A percentile compares a stretch with the other conserved stretches of the same genome.
phyloP scores from a whole-genome alignment of 2,329 filamentous ascomycete species.

The Teratosphaeria gauchensis region DNA sequence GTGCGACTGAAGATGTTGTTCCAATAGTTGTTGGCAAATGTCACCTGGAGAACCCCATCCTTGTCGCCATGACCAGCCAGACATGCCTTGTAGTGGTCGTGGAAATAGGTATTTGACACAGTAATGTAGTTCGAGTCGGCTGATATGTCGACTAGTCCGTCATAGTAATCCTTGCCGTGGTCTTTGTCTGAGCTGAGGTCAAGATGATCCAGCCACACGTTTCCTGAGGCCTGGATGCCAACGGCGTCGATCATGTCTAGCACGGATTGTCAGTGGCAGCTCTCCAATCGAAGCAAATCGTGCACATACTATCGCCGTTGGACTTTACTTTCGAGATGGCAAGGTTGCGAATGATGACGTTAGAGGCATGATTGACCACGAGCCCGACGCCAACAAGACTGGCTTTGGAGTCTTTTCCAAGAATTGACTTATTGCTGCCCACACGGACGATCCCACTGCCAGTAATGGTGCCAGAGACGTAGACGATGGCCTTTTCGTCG shows the following conservation, averaged over 20 bases:
- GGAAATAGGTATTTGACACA: constrained; percentile 38
- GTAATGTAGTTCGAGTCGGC: constrained; percentile 55
- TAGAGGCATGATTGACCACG: constrained; percentile 38
- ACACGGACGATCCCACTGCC: constrained; percentile 37
- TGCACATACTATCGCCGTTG: constrained; percentile 25
- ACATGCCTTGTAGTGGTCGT: constrained; percentile 55
- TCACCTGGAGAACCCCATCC: constrained; percentile 50
- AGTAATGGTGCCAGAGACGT: constrained; percentile 37
- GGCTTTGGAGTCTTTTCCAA: constrained; percentile 37
- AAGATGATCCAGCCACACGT: constrained; percentile 58
- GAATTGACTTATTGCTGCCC: constrained; percentile 41
- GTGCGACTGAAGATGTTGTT: constrained; percentile 53
- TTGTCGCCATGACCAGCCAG: constrained; percentile 52
- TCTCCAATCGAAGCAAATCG: neutral
- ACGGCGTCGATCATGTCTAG: constrained; percentile 35
- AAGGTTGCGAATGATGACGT: constrained; percentile 51
- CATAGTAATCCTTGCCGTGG: constrained; percentile 60
- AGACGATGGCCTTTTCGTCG: constrained; percentile 32
- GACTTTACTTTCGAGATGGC: constrained; percentile 42
- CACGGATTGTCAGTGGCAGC: neutral
- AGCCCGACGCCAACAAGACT: constrained; percentile 39
- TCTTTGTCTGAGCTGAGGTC: constrained; percentile 52
- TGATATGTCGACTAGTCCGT: constrained; percentile 55
- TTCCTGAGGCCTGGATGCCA: constrained; percentile 37
- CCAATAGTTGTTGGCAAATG: constrained; percentile 59